phyloP scores from a whole-genome alignment of 345 rosid genomes.

The Populus nigra region DNA sequence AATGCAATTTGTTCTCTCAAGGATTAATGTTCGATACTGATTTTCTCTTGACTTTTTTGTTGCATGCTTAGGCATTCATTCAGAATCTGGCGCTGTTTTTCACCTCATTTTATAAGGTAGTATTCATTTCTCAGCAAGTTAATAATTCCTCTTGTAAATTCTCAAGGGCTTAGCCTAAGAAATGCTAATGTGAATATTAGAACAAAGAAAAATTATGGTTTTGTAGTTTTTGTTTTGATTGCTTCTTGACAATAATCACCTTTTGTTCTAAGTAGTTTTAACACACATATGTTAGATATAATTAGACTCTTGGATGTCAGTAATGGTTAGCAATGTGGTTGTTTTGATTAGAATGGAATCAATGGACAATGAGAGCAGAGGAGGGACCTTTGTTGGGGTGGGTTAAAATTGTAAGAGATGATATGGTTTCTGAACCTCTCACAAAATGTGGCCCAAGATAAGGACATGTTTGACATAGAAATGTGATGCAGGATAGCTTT shows the following conservation, averaged over 20 bases:
- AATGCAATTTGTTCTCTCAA: background rate
- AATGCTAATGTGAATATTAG: no score
- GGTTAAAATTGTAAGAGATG: background rate
- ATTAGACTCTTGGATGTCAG: background rate
- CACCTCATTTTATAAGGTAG: slow-evolving; percentile 93
- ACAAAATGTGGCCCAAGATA: background rate
- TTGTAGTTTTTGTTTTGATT: no score
- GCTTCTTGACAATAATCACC: no score
- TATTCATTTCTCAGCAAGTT: background rate
- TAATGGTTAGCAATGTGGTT: background rate
- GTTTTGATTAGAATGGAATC: background rate
- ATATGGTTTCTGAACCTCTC: background rate
- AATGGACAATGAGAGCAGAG: background rate
- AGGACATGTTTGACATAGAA: background rate
- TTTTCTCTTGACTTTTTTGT: background rate
- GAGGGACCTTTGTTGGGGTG: background rate
- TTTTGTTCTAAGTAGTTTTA: background rate
- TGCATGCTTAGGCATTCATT: slow-evolving; percentile 77
- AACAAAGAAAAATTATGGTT: no score
- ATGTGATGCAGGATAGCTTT: background rate
- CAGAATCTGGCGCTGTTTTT: slow-evolving; percentile 97
- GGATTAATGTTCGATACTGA: background rate
- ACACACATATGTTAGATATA: background rate
- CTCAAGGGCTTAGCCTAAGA: background rate
- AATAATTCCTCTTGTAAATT: background rate